A percentile compares a stretch with the other conserved stretches of the same genome.
phyloP scores from a whole-genome alignment of 2,329 filamentous ascomycete genomes.

The Alternaria ventricosa region DNA sequence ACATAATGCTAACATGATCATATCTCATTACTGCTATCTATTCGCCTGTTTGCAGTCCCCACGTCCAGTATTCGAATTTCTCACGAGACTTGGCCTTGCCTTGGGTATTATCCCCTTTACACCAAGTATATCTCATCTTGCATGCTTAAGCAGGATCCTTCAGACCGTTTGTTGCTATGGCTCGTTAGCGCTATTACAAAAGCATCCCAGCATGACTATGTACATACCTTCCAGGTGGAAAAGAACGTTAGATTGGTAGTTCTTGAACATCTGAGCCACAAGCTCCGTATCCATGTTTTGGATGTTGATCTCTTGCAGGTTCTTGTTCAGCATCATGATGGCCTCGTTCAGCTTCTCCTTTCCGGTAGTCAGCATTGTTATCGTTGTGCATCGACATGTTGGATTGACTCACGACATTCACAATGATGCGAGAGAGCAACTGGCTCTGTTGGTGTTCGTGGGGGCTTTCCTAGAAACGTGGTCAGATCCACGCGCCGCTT shows the following conservation, averaged over 20 bases:
- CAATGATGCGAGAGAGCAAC: conserved; percentile 92
- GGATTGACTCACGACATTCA: conserved; percentile 80
- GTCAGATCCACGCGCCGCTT: conserved; percentile 18
- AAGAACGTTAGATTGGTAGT: conserved; percentile 96
- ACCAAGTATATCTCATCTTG: background rate
- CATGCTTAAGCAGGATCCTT: conserved; percentile 71
- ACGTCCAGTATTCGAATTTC: background rate
- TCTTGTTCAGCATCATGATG: conserved; percentile 89
- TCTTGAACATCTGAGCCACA: conserved; percentile 99
- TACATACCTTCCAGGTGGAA: conserved; percentile 90
- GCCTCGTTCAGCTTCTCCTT: conserved; percentile 98
- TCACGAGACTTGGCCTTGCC: background rate
- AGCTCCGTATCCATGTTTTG: conserved; percentile 99
- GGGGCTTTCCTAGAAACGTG: conserved; percentile 74
- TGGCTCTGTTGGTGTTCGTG: conserved; percentile 98
- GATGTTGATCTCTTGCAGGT: conserved; percentile 93
- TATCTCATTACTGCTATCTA: conserved; percentile 9
- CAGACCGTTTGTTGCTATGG: conserved; percentile 78
- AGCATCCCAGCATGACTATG: conserved; percentile 3
- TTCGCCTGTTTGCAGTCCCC: background rate
- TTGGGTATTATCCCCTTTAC: background rate
- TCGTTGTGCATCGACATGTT: background rate
- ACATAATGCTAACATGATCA: background rate
- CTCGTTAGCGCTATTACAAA: background rate
- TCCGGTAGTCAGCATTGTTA: conserved; percentile 7